Conservation (phyloP, 768 basidiomycete genomes). For the Tylopilus intermedius region DNA sequence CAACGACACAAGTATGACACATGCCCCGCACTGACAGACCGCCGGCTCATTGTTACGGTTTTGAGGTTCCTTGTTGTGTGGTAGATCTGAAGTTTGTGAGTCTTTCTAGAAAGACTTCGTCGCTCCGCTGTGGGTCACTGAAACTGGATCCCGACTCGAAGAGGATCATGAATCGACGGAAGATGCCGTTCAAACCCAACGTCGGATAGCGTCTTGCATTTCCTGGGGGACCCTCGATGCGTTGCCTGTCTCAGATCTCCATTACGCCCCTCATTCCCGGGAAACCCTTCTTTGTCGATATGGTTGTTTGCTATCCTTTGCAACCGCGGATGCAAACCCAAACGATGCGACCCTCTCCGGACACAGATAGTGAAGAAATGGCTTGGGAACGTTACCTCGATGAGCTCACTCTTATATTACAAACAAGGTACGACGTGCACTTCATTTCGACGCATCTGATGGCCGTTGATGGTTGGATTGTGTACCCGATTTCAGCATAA, state of each 20-base stretch:
- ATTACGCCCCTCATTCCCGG: slow-evolving; percentile 11
- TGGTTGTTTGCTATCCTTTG: not conserved
- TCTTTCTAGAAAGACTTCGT: not conserved
- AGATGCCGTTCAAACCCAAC: slow-evolving; percentile 1
- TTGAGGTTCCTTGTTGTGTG: not conserved
- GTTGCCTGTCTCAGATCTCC: not conserved
- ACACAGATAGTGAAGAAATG: not conserved
- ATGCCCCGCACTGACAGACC: slow-evolving; percentile 1
- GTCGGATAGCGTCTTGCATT: not conserved
- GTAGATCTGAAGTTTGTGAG: not conserved
- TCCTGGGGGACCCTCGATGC: not conserved
- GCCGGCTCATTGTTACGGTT: slow-evolving; percentile 4
- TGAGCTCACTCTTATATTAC: slow-evolving; percentile 14
- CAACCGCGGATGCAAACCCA: not conserved
- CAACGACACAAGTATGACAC: not conserved
- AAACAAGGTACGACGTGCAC: slow-evolving; percentile 1
- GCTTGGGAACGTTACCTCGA: not conserved
- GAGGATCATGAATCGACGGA: slow-evolving; percentile 1
- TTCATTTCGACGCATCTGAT: slow-evolving; percentile 15
- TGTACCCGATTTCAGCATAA: not conserved
- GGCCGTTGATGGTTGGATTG: slow-evolving; percentile 17
- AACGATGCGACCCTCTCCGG: not conserved
- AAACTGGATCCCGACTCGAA: slow-evolving; percentile 1
- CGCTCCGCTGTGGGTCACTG: not conserved
- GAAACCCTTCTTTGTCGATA: not conserved